These are phyloP conservation scores for Sporothrix globosa DNA, from an alignment of 2,329 filamentous ascomycete species.

Conservation along the genomic window DNA sequence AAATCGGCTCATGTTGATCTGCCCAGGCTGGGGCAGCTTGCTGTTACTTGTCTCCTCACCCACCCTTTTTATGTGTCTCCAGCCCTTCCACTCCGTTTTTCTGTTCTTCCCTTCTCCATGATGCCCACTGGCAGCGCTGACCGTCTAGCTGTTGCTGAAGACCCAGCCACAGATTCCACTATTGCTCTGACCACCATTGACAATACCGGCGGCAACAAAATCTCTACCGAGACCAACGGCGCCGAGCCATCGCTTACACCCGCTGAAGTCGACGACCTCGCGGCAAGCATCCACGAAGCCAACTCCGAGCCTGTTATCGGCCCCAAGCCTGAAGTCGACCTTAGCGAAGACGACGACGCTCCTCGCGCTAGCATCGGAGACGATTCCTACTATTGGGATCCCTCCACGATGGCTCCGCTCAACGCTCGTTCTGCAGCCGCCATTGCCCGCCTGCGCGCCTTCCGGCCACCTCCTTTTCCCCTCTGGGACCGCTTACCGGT, in stretches of 20 bases:
- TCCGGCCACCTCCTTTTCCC: slow-evolving; percentile 62
- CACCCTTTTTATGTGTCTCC: not conserved
- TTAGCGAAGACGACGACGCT: slow-evolving; percentile 27
- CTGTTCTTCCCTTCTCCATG: not conserved
- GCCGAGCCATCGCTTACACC: not conserved
- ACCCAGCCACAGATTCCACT: not conserved
- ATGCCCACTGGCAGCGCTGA: slow-evolving; percentile 26
- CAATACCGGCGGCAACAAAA: not conserved
- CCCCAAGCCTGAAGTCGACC: slow-evolving; percentile 12
- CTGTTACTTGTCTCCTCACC: not conserved
- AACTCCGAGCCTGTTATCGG: not conserved
- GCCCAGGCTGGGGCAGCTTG: not conserved
- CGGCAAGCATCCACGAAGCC: slow-evolving; percentile 27
- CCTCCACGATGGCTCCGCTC: slow-evolving; percentile 59
- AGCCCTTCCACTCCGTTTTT: not conserved
- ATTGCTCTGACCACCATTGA: not conserved
- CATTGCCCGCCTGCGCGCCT: slow-evolving; percentile 63
- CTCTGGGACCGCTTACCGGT: slow-evolving; percentile 64
- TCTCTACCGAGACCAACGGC: not conserved
- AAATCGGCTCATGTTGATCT: slow-evolving; percentile 19
- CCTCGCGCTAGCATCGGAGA: slow-evolving; percentile 29
- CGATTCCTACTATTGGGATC: slow-evolving; percentile 61
- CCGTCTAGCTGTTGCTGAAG: slow-evolving; percentile 24
- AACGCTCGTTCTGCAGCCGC: slow-evolving; percentile 60
- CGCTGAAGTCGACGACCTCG: slow-evolving; percentile 28